Base-by-base conservation (phyloP, 2,329 filamentous ascomycete species). In the Monosporascus sp. region DNA sequence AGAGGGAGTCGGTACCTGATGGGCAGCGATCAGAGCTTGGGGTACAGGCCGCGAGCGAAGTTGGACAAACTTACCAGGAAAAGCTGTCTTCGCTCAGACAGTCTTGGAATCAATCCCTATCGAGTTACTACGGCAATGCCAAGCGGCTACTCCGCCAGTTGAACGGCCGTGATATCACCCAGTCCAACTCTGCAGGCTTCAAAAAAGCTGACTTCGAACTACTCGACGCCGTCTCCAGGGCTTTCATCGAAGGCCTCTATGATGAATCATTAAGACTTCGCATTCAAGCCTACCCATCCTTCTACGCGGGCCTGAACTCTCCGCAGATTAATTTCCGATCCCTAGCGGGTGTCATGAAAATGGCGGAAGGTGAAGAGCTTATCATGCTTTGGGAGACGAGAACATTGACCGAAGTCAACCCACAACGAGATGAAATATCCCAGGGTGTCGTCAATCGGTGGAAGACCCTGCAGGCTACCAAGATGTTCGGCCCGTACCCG, bases 281-380 rank as follows among this genome's bases (percentile, higher is more conserved):
- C 5, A 64, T 86, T 3, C 57, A 69, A 38, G 61, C 57, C 5
- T 79, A 75, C 50, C 70, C 69, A n/a, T 82, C 81, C 2, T 70
- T 84, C 6, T 63, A 68, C 6, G 72, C 73, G 31, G 64, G 63
- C 15, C 55, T 65, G 8, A 49, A 55, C 1, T 51, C 62, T 0
- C 61, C 64, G 2, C 49, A 57, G 2, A 58, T 66, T 6, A 66
- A 65, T 48, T 66, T 71, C 52, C 75, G 79, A 39, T 80, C 81
- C 3, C 73, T 86, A 1, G 67, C 72, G n/a, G 79, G 80, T 0
- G 73, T 82, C 2, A 75, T 71, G 54, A 74, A 70, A 15, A 79
- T 84, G 57, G 66, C 75, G 2, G 82, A 86, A 59, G 82, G 82
- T 7, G 82, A 85, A 60, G 68, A 70, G 20, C 63, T 83, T 22